These are phyloP conservation scores for Arthrobotrys sinensis DNA, from an alignment of 2,329 filamentous ascomycete genomes.

Conservation along the genomic window DNA sequence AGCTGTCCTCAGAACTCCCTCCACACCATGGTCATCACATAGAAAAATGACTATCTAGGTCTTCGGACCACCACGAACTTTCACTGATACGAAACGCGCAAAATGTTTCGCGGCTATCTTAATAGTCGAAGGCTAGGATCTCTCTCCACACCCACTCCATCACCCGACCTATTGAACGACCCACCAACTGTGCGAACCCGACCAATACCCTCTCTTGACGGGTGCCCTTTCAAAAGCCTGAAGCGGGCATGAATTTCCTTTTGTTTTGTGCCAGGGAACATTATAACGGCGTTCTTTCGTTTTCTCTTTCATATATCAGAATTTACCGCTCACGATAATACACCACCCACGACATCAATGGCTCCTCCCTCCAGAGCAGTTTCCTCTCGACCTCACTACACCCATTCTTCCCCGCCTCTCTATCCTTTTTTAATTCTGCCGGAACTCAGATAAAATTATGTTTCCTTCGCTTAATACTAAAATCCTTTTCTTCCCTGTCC, in stretches of 20 bases:
- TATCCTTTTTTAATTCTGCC: slow-evolving; percentile 45
- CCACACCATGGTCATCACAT: slow-evolving; percentile 56
- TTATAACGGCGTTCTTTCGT: slow-evolving; percentile 53
- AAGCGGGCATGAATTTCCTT: slow-evolving; percentile 29
- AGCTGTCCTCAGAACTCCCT: slow-evolving; percentile 62
- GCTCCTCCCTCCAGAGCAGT: neutral
- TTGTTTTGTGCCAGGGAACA: slow-evolving; percentile 35
- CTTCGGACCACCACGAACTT: slow-evolving; percentile 61
- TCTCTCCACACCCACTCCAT: neutral
- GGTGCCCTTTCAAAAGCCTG: slow-evolving; percentile 8
- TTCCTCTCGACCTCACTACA: slow-evolving; percentile 3
- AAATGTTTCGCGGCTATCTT: slow-evolving; percentile 59
- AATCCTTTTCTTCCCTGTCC: slow-evolving; percentile 45
- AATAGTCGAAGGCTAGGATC: slow-evolving; percentile 58
- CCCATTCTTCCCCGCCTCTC: neutral
- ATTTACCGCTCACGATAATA: slow-evolving; percentile 48
- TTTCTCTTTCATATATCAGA: slow-evolving; percentile 37
- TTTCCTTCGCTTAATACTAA: slow-evolving; percentile 43
- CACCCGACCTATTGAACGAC: slow-evolving; percentile 13
- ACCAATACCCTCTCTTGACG: slow-evolving; percentile 10
- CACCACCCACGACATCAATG: slow-evolving; percentile 7
- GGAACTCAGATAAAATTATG: slow-evolving; percentile 35
- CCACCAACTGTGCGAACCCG: neutral
- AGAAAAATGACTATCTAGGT: slow-evolving; percentile 62
- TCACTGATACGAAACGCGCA: slow-evolving; percentile 61